These are phyloP conservation scores for Dictyostelium capitatum DNA, from an alignment of 78 protist species.

Conservation along the genomic window DNA sequence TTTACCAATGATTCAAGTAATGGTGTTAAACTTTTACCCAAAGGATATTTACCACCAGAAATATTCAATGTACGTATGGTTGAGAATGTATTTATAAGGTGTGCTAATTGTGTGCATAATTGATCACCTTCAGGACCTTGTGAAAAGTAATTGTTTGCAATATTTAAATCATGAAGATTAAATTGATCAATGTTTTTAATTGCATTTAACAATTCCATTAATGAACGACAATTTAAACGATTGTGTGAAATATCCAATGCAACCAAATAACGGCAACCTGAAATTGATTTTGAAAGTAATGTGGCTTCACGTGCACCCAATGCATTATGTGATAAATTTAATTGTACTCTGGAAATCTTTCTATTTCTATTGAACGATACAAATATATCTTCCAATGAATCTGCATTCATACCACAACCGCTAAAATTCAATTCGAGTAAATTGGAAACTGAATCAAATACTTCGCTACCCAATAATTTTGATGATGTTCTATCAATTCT, in stretches of 20 bases:
- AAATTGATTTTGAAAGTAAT: constrained; percentile 46
- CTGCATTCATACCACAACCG: constrained; percentile 42
- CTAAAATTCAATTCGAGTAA: constrained; percentile 38
- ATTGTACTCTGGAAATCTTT: constrained; percentile 37
- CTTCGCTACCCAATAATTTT: constrained; percentile 48
- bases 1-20: constrained; percentile 38
- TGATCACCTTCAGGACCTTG: constrained; percentile 77
- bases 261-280: constrained; percentile 74
- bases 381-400: constrained; percentile 65
- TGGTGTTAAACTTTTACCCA: constrained; percentile 46
- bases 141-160: constrained; percentile 56
- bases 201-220: constrained; percentile 55
- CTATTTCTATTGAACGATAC: constrained; percentile 63
- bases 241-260: constrained; percentile 54
- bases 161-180: constrained; percentile 63
- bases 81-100: constrained; percentile 43
- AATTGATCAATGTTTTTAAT: constrained; percentile 70
- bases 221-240: constrained; percentile 50
- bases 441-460: constrained; percentile 39
- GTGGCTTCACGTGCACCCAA: constrained; percentile 62
- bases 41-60: constrained; percentile 65
- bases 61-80: constrained; percentile 62
- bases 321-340: constrained; percentile 45
- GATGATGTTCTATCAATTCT: constrained; percentile 48
- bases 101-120: constrained; percentile 31